A percentile compares a stretch with the other conserved stretches of the same genome.
Evolutionary conservation across 1,284 basidiomycete genomes (phyloP).

Genomic region (Hemileia vastatrix): DNA sequence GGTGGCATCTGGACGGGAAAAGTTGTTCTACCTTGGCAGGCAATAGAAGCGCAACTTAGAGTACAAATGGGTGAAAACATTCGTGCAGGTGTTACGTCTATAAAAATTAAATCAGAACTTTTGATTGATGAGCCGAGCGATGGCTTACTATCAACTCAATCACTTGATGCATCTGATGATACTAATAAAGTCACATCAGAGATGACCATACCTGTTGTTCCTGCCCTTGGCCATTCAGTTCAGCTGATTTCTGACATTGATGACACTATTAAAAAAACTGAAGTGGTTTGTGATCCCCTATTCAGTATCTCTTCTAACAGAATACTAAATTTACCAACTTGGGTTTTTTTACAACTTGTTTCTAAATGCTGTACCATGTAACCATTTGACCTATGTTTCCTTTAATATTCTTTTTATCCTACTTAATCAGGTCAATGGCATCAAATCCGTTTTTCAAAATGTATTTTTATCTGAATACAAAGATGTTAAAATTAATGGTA

Average conservation of each 20-base stretch:
- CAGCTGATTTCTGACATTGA: slow-evolving; percentile 33
- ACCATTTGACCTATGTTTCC: too few relatives aligned
- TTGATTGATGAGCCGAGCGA: background rate
- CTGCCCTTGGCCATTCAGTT: slow-evolving; percentile 5
- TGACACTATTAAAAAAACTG: slow-evolving; percentile 39
- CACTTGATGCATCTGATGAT: background rate
- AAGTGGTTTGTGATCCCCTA: slow-evolving; percentile 33
- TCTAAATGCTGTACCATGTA: too few relatives aligned
- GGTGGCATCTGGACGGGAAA: slow-evolving; percentile 17
- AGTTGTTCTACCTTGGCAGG: slow-evolving; percentile 14
- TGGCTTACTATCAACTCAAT: background rate
- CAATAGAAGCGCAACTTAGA: slow-evolving; percentile 13
- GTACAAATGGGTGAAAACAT: background rate
- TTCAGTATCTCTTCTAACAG: too few relatives aligned
- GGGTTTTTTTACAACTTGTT: too few relatives aligned
- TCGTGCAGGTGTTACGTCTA: background rate
- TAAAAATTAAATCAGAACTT: slow-evolving; percentile 14
- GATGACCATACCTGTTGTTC: slow-evolving; percentile 11
- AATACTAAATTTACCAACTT: too few relatives aligned
- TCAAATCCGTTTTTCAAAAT: slow-evolving; percentile 33
- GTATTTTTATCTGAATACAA: slow-evolving; percentile 36
- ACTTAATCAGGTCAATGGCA: too few relatives aligned
- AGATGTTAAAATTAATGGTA: slow-evolving; percentile 34
- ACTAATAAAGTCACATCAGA: background rate
- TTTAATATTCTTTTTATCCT: too few relatives aligned